Percentiles rank a stretch among this genome's conserved stretches.
phyloP scores from a whole-genome alignment of 495 filamentous ascomycete genomes.

The Penicillium longicatenatum region DNA sequence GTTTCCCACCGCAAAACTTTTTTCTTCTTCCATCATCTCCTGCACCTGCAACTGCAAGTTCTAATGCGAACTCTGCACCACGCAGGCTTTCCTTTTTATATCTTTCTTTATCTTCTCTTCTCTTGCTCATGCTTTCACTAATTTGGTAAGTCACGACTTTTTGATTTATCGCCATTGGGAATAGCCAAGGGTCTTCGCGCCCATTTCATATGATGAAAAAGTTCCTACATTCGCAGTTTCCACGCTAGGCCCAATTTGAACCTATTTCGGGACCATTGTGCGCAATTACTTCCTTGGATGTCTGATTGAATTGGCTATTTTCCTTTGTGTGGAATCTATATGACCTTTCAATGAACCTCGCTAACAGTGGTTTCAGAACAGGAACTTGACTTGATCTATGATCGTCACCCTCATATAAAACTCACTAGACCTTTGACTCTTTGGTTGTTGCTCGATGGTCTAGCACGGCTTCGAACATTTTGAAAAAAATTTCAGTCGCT shows the following conservation, averaged over 20 bases:
- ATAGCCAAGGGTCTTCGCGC: constrained; percentile 24
- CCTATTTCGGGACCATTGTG: constrained; percentile 48
- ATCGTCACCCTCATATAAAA: not conserved
- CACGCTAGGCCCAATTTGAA: constrained; percentile 55
- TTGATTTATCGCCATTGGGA: constrained; percentile 14
- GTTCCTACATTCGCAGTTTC: constrained; percentile 57
- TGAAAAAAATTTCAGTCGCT: not conserved
- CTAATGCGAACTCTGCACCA: constrained; percentile 2
- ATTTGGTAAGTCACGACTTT: constrained; percentile 27
- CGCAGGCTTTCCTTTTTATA: not conserved
- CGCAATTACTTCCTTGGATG: constrained; percentile 56
- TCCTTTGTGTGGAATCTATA: constrained; percentile 17
- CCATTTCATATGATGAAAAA: constrained; percentile 49
- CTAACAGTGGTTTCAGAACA: constrained; percentile 29
- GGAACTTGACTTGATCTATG: not conserved
- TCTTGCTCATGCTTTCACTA: constrained; percentile 5
- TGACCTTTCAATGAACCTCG: constrained; percentile 15
- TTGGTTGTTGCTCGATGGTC: no score
- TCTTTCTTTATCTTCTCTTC: not conserved
- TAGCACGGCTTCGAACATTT: not conserved
- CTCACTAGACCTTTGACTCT: not conserved
- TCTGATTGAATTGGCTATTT: constrained; percentile 44
- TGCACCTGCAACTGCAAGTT: constrained; percentile 8
- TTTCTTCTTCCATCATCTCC: constrained; percentile 26
- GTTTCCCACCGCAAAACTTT: constrained; percentile 30